Base-by-base conservation (phyloP, 768 basidiomycete species). In the Piloderma croceum region DNA sequence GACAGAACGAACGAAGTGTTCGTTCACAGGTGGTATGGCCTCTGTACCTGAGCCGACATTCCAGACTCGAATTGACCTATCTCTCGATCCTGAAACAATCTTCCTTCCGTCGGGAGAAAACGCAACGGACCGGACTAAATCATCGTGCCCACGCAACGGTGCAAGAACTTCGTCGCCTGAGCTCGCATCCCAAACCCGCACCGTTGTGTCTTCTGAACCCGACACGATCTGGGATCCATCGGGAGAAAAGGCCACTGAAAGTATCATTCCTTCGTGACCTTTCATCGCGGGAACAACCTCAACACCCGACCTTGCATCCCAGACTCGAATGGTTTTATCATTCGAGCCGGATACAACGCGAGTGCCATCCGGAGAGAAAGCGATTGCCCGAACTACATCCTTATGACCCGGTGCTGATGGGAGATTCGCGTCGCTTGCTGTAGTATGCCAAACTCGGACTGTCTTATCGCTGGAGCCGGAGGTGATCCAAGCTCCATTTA, bases 191-290 rank as follows among this genome's bases (percentile, higher is more conserved):
- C 39, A 40, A 5, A 32, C 12, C 17, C 29, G 22, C 18, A 32
- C 9, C 5, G 27, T 40, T 4, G 11, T n/a, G 20, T 40, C 29
- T 7, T 31, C 5, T 7, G 39, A 40, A 9, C 39, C 39, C 20
- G 29, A 40, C 7, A 40, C 70, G 61, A 36, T 52, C 57, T 18
- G 4, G 12, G 13, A 46, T 23, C 39, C 39, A 40, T 40, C 39
- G 12, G 39, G 39, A 12, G 39, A 31, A 40, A 6, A 40, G 19
- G 39, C 39, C 5, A 40, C 39, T 10, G 39, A 31, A 31, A 31
- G 29, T 31, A 31, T 15, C 10, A 10, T 15, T 10, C 10, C 29
- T 31, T 10, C 29, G 15, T 31, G 29, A 31, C 29, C 29, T 31
- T 31, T 15, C 10, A 31, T 10, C 29, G 10, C n/a, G n/a, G n/a